Percentiles rank a stretch among this genome's conserved stretches.
These are phyloP conservation scores for Didymella arachidicola DNA, from an alignment of 2,329 filamentous ascomycete genomes.

Conservation along the genomic window DNA sequence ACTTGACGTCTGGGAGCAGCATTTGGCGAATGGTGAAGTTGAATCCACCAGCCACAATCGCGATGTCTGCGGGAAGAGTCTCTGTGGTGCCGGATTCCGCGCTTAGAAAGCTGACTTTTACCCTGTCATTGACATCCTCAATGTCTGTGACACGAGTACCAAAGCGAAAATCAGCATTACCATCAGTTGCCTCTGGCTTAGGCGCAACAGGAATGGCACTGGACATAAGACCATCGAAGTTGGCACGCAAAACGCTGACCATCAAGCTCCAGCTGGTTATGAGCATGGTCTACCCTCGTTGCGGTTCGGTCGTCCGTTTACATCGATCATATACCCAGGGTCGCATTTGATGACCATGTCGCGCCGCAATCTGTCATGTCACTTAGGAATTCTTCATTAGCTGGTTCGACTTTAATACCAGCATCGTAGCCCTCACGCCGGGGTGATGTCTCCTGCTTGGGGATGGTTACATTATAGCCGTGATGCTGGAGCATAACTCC, in stretches of 20 bases:
- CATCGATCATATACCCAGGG: slow-evolving; percentile 1
- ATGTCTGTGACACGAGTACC: background rate
- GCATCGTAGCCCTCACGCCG: background rate
- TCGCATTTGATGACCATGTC: background rate
- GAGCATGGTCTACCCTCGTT: background rate
- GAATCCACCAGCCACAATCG: background rate
- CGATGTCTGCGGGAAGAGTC: background rate
- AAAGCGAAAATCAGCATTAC: background rate
- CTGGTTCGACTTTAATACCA: background rate
- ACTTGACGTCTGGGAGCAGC: background rate
- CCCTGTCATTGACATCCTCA: background rate
- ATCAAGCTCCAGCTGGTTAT: background rate
- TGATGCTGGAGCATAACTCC: background rate
- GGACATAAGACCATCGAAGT: background rate
- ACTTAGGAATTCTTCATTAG: background rate
- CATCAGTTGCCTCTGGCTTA: background rate
- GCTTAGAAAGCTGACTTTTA: background rate
- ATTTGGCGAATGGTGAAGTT: background rate
- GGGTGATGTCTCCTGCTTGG: background rate
- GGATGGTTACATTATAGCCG: background rate
- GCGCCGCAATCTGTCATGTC: background rate
- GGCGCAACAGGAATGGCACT: background rate
- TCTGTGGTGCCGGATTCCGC: background rate
- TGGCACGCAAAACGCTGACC: background rate
- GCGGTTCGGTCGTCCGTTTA: background rate